These are phyloP conservation scores for Porphyrellus cyaneotinctus DNA, from an alignment of 768 basidiomycete genomes.

Conservation along the genomic window DNA sequence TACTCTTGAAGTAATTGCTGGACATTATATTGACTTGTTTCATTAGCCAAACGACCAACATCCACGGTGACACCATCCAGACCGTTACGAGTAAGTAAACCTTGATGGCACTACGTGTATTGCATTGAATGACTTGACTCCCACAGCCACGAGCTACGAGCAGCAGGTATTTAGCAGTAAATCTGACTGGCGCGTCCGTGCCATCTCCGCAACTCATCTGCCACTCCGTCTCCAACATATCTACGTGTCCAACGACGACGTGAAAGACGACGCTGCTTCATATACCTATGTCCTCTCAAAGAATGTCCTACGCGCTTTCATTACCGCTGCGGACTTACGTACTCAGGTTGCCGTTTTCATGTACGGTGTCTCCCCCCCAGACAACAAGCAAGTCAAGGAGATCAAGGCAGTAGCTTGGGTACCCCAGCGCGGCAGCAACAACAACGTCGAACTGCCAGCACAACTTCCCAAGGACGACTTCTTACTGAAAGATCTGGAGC, in stretches of 20 bases:
- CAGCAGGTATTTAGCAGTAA: conserved; percentile 99
- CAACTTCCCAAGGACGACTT: conserved; percentile 93
- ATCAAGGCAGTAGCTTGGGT: conserved; percentile 97
- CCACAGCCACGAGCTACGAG: conserved; percentile 88
- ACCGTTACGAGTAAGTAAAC: conserved; percentile 77
- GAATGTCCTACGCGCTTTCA: conserved; percentile 92
- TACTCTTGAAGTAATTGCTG: not conserved
- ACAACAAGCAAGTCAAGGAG: conserved; percentile 98
- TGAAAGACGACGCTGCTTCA: conserved; percentile 94
- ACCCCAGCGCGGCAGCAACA: conserved; percentile 96
- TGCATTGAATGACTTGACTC: conserved; percentile 1
- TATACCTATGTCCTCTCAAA: conserved; percentile 97
- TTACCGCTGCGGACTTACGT: conserved; percentile 88
- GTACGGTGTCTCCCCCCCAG: conserved; percentile 89
- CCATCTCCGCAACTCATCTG: conserved; percentile 95
- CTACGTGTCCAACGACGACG: conserved; percentile 98
- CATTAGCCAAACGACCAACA: conserved; percentile 86
- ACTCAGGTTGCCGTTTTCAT: conserved; percentile 94
- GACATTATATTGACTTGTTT: conserved; percentile 3
- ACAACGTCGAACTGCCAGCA: conserved; percentile 84
- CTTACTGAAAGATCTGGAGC: conserved; percentile 91
- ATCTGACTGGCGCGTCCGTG: conserved; percentile 98
- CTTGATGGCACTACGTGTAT: not conserved
- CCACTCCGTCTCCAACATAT: conserved; percentile 96
- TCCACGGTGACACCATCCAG: conserved; percentile 94